Percentiles rank a stretch among this genome's conserved stretches.
Evolutionary conservation across 352 stramenopile genomes (phyloP).

Genomic region (Globisporangium nagaii): DNA sequence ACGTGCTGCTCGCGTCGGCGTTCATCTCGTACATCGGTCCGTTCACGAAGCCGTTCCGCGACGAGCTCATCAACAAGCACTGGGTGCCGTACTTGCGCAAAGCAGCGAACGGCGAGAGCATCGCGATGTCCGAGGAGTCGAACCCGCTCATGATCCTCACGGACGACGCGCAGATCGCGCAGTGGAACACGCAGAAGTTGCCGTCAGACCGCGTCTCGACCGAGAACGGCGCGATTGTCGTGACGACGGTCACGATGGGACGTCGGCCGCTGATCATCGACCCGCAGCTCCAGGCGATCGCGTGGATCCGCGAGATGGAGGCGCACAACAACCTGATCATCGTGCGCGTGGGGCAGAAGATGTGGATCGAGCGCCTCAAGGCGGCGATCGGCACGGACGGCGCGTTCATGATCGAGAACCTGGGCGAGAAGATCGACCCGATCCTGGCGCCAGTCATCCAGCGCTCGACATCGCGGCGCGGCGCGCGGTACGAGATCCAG

Average conservation of each 20-base stretch:
- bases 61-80: constrained; percentile 91
- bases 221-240: constrained; percentile 92
- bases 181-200: constrained; percentile 92
- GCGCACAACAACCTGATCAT: constrained; percentile 89
- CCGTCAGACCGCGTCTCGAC: constrained; percentile 91
- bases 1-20: constrained; percentile 90
- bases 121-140: constrained; percentile 89
- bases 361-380: constrained; percentile 93
- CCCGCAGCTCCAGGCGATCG: constrained; percentile 91
- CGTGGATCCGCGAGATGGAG: constrained; percentile 93
- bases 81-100: constrained; percentile 90
- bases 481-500: constrained; percentile 92
- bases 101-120: constrained; percentile 79
- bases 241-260: constrained; percentile 87
- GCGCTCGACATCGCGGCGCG: constrained; percentile 90
- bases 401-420: constrained; percentile 93
- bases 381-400: constrained; percentile 90
- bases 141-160: constrained; percentile 90
- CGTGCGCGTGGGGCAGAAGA: constrained; percentile 92
- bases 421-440: constrained; percentile 92
- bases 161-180: constrained; percentile 89
- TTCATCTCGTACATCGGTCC: constrained; percentile 96
- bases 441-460: constrained; percentile 93
- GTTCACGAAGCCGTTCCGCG: constrained; percentile 93
- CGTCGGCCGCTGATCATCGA: constrained; percentile 92